Evolutionary conservation across 305 asterid species (phyloP), one percentile per base, ranked within the genome.

Genomic region (Andrographis paniculata): DNA sequence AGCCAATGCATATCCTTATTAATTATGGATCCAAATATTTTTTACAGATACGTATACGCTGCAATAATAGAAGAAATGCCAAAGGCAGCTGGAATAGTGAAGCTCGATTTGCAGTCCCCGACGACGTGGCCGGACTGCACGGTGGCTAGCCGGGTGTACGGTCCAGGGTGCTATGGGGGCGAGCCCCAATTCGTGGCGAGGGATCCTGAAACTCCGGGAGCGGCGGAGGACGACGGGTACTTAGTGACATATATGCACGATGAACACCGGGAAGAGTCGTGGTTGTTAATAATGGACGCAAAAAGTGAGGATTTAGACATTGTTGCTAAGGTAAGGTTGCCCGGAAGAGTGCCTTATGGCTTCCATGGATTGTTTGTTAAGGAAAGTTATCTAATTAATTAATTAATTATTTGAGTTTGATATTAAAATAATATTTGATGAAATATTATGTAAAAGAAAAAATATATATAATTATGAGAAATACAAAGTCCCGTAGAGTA

Each of bases 191-290:
- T 68, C 14, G 73, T 63, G 48, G 19, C 55, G 2, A 55, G 44
- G 27, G 70, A 58, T 18, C 27, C 53, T 5, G n/a, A 36, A 4
- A 54, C 53, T 50, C 42, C 27, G 14, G 42, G 23, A 0, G 66
- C 49, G 0, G 61, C 42, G 15, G 74, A 68, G 57, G 75, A 63
- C 5, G 67, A 68, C 15, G 64, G 67, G 0, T 63, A 63, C 18
- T 1, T 68, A 22, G 58, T 63, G 22, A 58, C 60, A 0, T 63
- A 58, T 24, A 23, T 68, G 35, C 66, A 62, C 8, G 23, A 62
- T 17, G 70, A 63, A 38, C 50, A 44, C 23, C 47, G 3, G 0
- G 15, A 36, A 6, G 69, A 27, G 10, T 27, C 33, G 10, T 27
- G 33, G 0, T 27, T 27, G 6, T 27, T 27, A 27, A 10, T 27